Base-by-base conservation (phyloP, 2,329 filamentous ascomycete genomes). In the Ophiostoma tasmaniense region DNA sequence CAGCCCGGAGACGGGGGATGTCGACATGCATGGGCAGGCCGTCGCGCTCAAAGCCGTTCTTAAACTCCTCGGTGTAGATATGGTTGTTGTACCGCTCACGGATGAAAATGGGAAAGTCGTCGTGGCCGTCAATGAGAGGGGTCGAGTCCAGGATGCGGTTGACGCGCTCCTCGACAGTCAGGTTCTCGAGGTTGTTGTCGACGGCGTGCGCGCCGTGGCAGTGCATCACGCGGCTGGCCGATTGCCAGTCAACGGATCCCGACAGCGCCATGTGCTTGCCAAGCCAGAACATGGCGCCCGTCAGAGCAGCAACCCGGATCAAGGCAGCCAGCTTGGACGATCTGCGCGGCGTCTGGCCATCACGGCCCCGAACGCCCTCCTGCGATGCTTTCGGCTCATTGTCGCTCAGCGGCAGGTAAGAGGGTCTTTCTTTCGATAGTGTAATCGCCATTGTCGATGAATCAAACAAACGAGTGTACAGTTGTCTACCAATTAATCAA, bases 81-180 rank as follows among this genome's bases (percentile, higher is more conserved):
- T 90, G 88, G 76, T 97, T 97, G 52, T 88, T 81, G 74, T 88
- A 94, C 3, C 80, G 52, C 6, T 74, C 79, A 50, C 92, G 87
- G 67, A 97, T 82, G 35, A 89, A 78, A 52, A 95, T 89, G 28
- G 94, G 85, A 66, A 98, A 83, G 76, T 98, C 94, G 79, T 96
- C 90, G 76, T 97, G 93, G 0, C 93, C 93, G 78, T 97, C 93
- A 33, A 74, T 74, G 64, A 74, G 55, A 5, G 73, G 73, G 37
- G 73, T 74, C 39, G 70, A 39, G 5, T 50, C 22, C 22, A 74
- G 70, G 52, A 74, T 74, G 59, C 68, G 69, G 65, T 71, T 64
- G 50, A 73, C 73, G 3, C 73, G 73, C 45, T 70, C 68, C 52
- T 72, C 72, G 1, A 74, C 68, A n/a, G 70, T 71, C 64, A 69